Evolutionary conservation across 1,284 basidiomycete genomes (phyloP), one percentile per base, ranked within the genome.

Genomic region (Rhodotorula sp.): DNA sequence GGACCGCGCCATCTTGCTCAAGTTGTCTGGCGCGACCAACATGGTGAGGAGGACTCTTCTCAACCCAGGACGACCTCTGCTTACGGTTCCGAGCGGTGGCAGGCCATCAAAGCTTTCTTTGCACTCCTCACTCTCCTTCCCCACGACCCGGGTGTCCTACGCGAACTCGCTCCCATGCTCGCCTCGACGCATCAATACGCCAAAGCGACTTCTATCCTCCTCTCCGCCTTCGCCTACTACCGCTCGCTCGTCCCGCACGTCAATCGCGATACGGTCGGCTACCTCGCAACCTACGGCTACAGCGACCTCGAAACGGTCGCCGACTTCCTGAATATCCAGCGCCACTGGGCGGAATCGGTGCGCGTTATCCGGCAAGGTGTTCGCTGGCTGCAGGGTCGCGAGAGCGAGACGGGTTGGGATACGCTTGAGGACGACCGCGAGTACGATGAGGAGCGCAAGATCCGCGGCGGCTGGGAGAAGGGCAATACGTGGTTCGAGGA

Each of bases 351-450:
- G 51, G 84, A 85, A 39, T 89, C 90, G 0, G 83, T 94, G 19
- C 82, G 86, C 20, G 85, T 87, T 0, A 88, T 96, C 65, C 84
- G 90, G 51, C 83, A 84, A 62, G 94, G 93, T 0, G 89, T 87
- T 60, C 82, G 95, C 57, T 97, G 94, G 94, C 81, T 97, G 19
- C 92, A 95, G 79, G 91, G 92, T 0, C 83, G 94, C n/a, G 82
- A 84, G 46, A 87, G 90, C 78, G 81, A 82, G 63, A 85, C 82
- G 65, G 88, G 88, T 65, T 96, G 94, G 92, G 91, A 94, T 74
- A 80, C 85, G 30, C 86, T 88, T 64, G 85, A 87, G 48, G 95
- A 96, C 78, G 94, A 98, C 79, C 83, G 93, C 64, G 94, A 97
- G 80, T 96, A 86, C 77, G 91, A 94, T 77, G 79, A 84, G 4